Conservation (phyloP, 306 rosid genomes). For the Canavalia gladiata region DNA sequence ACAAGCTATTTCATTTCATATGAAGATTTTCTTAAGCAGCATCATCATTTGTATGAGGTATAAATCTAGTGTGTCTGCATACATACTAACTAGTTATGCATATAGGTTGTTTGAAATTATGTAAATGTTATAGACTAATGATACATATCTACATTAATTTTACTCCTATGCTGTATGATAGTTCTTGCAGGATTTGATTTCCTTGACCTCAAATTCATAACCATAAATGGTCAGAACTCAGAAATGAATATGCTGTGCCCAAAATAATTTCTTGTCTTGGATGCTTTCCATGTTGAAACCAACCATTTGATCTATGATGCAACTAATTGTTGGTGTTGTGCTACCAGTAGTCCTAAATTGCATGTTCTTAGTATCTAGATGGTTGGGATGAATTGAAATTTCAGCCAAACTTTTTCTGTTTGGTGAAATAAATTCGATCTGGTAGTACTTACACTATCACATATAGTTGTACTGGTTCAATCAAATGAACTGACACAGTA, state of each 20-base stretch:
- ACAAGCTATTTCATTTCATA: not conserved
- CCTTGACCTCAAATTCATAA: constrained; percentile 6
- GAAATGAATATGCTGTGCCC: not conserved
- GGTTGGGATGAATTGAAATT: not conserved
- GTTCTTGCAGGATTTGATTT: constrained; percentile 27
- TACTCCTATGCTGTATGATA: constrained; percentile 6
- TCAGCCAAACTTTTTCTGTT: not conserved
- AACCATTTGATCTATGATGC: constrained; percentile 1
- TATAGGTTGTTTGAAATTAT: constrained; percentile 30
- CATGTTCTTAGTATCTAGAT: not conserved
- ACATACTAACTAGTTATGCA: not conserved
- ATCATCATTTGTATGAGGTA: constrained; percentile 34
- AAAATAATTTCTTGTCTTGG: not conserved
- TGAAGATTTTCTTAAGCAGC: not conserved
- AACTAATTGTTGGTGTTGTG: not conserved
- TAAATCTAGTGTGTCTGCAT: not conserved
- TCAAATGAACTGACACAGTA: constrained; percentile 28
- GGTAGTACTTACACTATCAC: not conserved
- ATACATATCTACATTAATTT: constrained; percentile 7
- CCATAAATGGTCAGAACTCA: not conserved
- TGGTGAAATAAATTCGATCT: not conserved
- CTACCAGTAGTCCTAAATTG: not conserved
- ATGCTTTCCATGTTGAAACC: not conserved
- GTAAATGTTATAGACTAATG: not conserved
- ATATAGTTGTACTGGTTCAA: constrained; percentile 27